Evolutionary conservation across 371 early-diverging fungal species (phyloP), one percentile per base, ranked within the genome.

Genomic region (Circinella umbellata): DNA sequence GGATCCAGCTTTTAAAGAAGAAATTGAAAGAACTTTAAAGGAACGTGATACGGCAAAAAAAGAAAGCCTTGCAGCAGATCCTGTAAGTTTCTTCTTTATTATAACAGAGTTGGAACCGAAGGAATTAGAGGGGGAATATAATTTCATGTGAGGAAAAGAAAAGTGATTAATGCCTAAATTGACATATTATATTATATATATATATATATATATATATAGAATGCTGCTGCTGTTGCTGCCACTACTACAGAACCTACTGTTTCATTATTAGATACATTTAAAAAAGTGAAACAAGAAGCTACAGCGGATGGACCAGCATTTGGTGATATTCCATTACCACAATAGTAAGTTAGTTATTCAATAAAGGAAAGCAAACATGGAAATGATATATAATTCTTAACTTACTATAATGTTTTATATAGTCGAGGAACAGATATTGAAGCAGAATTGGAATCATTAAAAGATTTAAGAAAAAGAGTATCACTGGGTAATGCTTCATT

Each of bases 381-480:
- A 38, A 6, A 61, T 36, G 46, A 48, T 57, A 49, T 61, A 17
- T 57, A 49, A 11, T 18, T 18, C 18, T 20, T 57, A 14, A 36
- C 71, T 3, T 62, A 15, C 13, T 27, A 2, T 27, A 27, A 27
- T 27, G 27, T 27, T 27, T 27, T 27, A 27, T 27, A 42, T 2
- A 92, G 92, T 66, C 88, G 89, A 36, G 90, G 88, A 11, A 77
- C 80, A 49, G 95, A 95, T 76, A 85, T 96, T 17, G 86, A 88
- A 64, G 85, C 88, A 53, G 91, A 94, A 71, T 76, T 97, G 5
- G 90, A 93, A 37, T 85, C 80, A 51, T 78, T 99, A 42, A 90
- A 91, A 68, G 99, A 99, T 62, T 69, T 96, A 8, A 83, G 93
- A 74, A 93, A 94, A 65, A 91, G 94, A 47, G 90, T 95, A 7